phyloP scores from a whole-genome alignment of 2,329 filamentous ascomycete genomes.

The Thielaviopsis euricoi region DNA sequence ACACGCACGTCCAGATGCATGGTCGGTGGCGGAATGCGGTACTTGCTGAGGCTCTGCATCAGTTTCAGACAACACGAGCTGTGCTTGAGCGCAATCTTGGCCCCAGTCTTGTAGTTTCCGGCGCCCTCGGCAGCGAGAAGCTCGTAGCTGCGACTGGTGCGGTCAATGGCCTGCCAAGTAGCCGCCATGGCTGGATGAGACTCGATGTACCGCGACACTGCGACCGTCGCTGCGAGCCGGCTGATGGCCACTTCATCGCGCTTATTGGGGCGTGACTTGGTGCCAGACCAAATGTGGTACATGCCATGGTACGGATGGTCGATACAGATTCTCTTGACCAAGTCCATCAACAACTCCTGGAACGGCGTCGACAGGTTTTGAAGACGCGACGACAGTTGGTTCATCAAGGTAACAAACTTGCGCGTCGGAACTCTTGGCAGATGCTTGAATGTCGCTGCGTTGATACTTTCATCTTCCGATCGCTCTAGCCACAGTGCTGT shows the following conservation, averaged over 20 bases:
- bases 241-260: constrained; percentile 61
- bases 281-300: constrained; percentile 86
- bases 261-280: constrained; percentile 48
- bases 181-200: constrained; percentile 31
- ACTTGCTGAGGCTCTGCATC: constrained; percentile 42
- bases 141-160: constrained; percentile 53
- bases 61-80: constrained; percentile 47
- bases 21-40: constrained; percentile 72
- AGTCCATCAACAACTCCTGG: constrained; percentile 53
- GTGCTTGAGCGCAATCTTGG: constrained; percentile 47
- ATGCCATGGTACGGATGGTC: constrained; percentile 95
- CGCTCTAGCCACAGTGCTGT: constrained; percentile 89
- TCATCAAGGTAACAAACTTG: constrained; percentile 88
- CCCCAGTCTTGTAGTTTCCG: constrained; percentile 49
- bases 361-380: constrained; percentile 55
- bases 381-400: constrained; percentile 86
- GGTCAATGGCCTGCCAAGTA: constrained; percentile 57
- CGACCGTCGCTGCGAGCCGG: constrained; percentile 56
- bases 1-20: constrained; percentile 64
- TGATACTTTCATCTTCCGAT: constrained; percentile 58
- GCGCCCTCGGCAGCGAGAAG: constrained; percentile 48
- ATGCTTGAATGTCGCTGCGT: constrained; percentile 55
- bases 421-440: constrained; percentile 64
- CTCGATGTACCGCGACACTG: constrained; percentile 45
- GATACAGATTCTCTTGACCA: constrained; percentile 70